Evolutionary conservation across 345 rosid genomes (phyloP).

Genomic region (Raphanus sativus): DNA sequence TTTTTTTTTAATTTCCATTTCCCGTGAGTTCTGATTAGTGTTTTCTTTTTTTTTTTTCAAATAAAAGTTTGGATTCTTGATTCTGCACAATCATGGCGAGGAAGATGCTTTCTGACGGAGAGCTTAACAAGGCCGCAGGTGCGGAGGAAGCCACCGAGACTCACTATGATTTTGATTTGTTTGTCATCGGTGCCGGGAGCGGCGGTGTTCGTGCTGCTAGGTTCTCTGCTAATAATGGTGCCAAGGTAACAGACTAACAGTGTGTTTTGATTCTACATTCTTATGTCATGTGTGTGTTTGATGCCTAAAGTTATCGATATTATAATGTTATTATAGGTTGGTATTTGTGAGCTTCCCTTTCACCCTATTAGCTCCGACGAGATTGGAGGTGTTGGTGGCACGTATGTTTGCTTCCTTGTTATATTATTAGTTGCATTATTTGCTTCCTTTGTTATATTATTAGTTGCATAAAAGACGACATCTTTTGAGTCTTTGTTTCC

Average conservation of each 20-base stretch:
- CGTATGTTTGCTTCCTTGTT: constrained; percentile 54
- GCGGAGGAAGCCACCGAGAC: constrained; percentile 3
- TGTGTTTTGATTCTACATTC: too few species aligned
- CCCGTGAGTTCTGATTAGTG: not conserved
- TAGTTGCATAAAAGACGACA: not conserved
- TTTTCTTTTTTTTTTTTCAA: not conserved
- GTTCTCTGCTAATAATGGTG: constrained; percentile 86
- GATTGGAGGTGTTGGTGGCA: constrained; percentile 97
- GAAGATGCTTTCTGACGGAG: constrained; percentile 88
- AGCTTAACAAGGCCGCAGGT: constrained; percentile 39
- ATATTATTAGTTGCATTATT: not conserved
- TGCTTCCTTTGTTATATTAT: not conserved
- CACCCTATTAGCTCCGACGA: constrained; percentile 94
- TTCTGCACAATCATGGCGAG: constrained; percentile 59
- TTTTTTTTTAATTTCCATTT: not conserved
- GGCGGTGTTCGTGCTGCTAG: constrained; percentile 98
- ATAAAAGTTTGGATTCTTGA: constrained; percentile 15
- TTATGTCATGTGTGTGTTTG: not conserved
- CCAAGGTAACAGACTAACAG: constrained; percentile 57
- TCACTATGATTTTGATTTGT: constrained; percentile 84
- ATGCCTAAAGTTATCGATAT: not conserved
- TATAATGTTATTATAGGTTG: constrained; percentile 57
- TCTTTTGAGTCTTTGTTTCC: not conserved
- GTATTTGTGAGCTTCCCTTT: constrained; percentile 94
- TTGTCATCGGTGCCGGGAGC: constrained; percentile 96